Percentiles rank a stretch among this genome's conserved stretches.
Evolutionary conservation across 768 basidiomycete genomes (phyloP).

Genomic region (Calvatia gigantea): DNA sequence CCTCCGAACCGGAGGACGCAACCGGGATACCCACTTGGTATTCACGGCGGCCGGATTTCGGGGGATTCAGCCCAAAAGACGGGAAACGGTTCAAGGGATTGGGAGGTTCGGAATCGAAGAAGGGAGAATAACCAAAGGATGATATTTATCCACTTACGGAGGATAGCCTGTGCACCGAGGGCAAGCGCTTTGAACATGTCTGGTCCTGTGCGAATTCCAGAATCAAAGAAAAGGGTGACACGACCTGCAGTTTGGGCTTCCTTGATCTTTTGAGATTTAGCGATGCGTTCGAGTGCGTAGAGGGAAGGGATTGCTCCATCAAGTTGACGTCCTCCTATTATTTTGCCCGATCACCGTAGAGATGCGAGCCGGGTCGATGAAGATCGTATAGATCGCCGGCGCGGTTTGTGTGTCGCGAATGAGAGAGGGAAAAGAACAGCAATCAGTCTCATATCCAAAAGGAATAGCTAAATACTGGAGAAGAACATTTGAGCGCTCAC

Average conservation of each 20-base stretch:
- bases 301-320: constrained; percentile 79
- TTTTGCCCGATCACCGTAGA: not conserved
- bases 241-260: constrained; percentile 57
- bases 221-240: constrained; percentile 72
- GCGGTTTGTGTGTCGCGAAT: not conserved
- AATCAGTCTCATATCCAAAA: not conserved
- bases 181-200: constrained; percentile 86
- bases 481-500: constrained; percentile 30
- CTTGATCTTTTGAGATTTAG: constrained; percentile 54
- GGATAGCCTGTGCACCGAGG: constrained; percentile 78
- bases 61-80: not conserved
- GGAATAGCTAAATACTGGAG: not conserved
- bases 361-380: not conserved
- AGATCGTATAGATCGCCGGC: not conserved
- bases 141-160: constrained; percentile 44
- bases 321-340: constrained; percentile 63
- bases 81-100: not conserved
- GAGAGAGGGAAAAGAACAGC: not conserved
- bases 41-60: not conserved
- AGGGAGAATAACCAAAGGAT: not conserved
- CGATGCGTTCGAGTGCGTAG: constrained; percentile 66
- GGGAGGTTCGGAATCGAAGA: not conserved
- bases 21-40: no score
- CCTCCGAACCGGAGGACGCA: no score
- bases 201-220: constrained; percentile 78